Evolutionary conservation across 345 rosid species (phyloP).

Genomic region (Heritiera fomes): DNA sequence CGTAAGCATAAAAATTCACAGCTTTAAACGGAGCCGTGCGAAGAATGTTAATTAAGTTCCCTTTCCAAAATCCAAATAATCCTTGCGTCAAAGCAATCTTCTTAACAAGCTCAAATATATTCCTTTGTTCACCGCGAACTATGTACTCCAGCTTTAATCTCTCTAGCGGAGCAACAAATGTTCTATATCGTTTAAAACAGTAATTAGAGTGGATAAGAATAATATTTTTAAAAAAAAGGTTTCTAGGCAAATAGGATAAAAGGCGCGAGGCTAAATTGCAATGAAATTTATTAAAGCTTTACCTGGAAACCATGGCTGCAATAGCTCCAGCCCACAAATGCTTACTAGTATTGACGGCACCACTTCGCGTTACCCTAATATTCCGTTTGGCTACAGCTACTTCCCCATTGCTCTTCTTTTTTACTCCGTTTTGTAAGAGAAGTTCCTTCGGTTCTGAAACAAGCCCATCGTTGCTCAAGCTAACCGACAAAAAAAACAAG

Average conservation of each 20-base stretch:
- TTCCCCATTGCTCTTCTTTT: slow-evolving; percentile 23
- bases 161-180: slow-evolving; percentile 76
- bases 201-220: background rate
- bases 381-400: slow-evolving; percentile 27
- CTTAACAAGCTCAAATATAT: slow-evolving; percentile 49
- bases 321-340: slow-evolving; percentile 84
- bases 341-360: slow-evolving; percentile 48
- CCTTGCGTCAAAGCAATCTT: slow-evolving; percentile 64
- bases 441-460: slow-evolving; percentile 30
- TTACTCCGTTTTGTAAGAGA: slow-evolving; percentile 32
- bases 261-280: background rate
- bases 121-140: slow-evolving; percentile 64
- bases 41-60: slow-evolving; percentile 69
- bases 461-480: slow-evolving; percentile 45
- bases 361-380: slow-evolving; percentile 34
- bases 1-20: slow-evolving; percentile 70
- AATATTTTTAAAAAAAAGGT: background rate
- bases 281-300: slow-evolving; percentile 10
- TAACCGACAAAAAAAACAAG: slow-evolving; percentile 45
- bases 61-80: slow-evolving; percentile 72
- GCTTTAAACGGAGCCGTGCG: slow-evolving; percentile 82
- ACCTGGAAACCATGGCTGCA: slow-evolving; percentile 87
- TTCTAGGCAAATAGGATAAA: background rate
- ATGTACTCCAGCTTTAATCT: slow-evolving; percentile 80
- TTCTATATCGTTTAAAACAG: slow-evolving; percentile 40